Evolutionary conservation across 345 rosid genomes (phyloP).

Genomic region (Murraya paniculata): DNA sequence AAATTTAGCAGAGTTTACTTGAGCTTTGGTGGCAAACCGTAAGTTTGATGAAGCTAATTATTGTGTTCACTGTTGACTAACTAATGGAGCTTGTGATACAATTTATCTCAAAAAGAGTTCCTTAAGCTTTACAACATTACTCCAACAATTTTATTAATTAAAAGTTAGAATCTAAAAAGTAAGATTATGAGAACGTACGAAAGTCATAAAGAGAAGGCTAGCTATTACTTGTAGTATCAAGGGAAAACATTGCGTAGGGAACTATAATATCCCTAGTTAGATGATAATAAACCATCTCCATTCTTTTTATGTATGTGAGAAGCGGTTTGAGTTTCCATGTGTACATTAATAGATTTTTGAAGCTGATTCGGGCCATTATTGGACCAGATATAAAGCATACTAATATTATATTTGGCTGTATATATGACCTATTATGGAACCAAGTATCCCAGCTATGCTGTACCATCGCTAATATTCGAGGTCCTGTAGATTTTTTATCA

Average conservation of each 20-base stretch:
- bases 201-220: neutral
- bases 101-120: neutral
- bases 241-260: neutral
- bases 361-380: neutral
- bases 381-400: no score
- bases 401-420: neutral
- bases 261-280: neutral
- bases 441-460: neutral
- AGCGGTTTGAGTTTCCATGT: neutral
- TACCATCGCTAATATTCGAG: no score
- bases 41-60: neutral
- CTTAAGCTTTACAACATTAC: neutral
- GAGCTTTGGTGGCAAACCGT: neutral
- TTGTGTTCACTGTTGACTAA: neutral
- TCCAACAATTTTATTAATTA: neutral
- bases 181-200: neutral
- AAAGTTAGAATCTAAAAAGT: neutral
- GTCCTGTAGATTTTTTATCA: no score
- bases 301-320: neutral
- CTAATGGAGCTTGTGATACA: neutral
- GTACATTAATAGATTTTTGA: neutral
- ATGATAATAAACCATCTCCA: neutral
- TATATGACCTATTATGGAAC: no score
- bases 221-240: neutral
- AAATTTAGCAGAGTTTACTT: neutral